phyloP scores from a whole-genome alignment of 768 basidiomycete genomes.

The Leccinum ochraceum region DNA sequence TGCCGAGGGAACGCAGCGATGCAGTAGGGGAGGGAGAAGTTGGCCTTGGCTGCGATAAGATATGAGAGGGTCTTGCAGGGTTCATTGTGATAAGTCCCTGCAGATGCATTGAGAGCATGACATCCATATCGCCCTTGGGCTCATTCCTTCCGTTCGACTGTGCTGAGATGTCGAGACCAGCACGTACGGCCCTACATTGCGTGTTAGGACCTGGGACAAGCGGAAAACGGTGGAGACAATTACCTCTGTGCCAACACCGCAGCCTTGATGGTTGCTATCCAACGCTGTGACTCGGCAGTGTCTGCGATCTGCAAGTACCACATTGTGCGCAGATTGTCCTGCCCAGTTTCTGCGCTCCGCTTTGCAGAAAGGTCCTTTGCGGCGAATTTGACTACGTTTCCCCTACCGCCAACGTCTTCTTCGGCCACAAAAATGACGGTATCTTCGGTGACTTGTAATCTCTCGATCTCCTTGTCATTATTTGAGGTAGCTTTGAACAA shows the following conservation, averaged over 20 bases:
- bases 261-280: constrained; percentile 76
- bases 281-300: constrained; percentile 62
- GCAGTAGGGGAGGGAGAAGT: constrained; percentile 32
- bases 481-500: constrained; percentile 63
- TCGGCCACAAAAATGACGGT: constrained; percentile 77
- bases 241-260: constrained; percentile 73
- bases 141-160: constrained; percentile 49
- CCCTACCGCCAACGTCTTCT: constrained; percentile 44
- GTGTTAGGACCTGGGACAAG: constrained; percentile 3
- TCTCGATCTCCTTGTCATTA: constrained; percentile 71
- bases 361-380: constrained; percentile 58
- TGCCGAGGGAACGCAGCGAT: constrained; percentile 29
- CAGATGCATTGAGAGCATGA: constrained; percentile 77
- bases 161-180: constrained; percentile 56
- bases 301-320: constrained; percentile 73
- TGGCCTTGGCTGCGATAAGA: constrained; percentile 18
- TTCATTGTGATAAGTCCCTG: constrained; percentile 52
- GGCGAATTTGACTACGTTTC: constrained; percentile 65
- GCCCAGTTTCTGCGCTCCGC: constrained; percentile 22
- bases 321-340: constrained; percentile 15
- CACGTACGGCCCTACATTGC: constrained; percentile 58
- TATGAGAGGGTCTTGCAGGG: constrained; percentile 12
- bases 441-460: constrained; percentile 74
- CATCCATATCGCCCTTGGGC: constrained; percentile 79
- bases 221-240: neutral